Evolutionary conservation across 2,329 filamentous ascomycete species (phyloP), one percentile per base, ranked within the genome.

Genomic region (Tricladium varicosporioides): DNA sequence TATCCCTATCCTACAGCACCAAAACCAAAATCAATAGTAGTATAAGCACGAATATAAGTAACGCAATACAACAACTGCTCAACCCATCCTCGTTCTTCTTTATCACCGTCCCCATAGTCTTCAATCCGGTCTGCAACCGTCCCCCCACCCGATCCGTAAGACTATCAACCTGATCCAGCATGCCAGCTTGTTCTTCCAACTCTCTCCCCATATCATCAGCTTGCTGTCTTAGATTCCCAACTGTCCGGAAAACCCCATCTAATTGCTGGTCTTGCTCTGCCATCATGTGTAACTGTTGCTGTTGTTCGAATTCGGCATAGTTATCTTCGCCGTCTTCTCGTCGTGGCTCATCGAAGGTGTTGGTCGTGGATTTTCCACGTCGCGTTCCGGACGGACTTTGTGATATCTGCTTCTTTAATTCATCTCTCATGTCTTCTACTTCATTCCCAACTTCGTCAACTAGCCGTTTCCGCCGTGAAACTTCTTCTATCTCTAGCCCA

Each of bases 131-230:
- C 75, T 91, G 85, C 67, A 99, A 74, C 70, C 94, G 87, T 1
- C 91, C 89, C 13, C 91, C 89, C 1, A 99, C 92, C 33, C 93
- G 82, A 72, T 97, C 92, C 3, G 91, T 91, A 56, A 96, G 79
- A 31, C 80, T 82, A 73, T 97, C 93, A 43, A 95, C 88, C 52
- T 89, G 86, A 61, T 94, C 87, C 56, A 99, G 79, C 82, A 97
- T 88, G 72, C 92, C 90, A 18, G 82, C 82, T 79, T 99, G 94
- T 76, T 99, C 94, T 74, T 97, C 95, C 47, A 99, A 79, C 77
- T 99, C 94, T 56, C 93, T 80, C 1, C 94, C 93, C 93, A 99
- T 99, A 66, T 92, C 90, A 73, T 95, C 87, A 1, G 94, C 95
- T 79, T 97, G 94, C 70, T 88, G 81, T 55, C 93, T 80, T 70